Conservation (phyloP, 257 asterid species). For the Plectranthus barbatus region DNA sequence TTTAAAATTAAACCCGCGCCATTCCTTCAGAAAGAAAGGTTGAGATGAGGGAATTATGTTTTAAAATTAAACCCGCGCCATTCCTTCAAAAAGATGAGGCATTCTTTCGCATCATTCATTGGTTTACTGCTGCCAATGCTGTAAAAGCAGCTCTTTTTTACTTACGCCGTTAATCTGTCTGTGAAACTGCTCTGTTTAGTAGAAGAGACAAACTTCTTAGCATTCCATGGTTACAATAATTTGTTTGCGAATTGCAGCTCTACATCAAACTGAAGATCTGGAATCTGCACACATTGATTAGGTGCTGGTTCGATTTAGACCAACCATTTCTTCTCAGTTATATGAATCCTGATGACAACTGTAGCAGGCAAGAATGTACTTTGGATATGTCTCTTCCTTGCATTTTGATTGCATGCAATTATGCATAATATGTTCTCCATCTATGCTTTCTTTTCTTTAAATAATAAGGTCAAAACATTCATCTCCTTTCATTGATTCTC, state of each 20-base stretch:
- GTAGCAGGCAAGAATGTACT: slow-evolving; percentile 4
- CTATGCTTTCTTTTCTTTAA: neutral
- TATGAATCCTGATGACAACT: neutral
- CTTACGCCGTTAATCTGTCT: no score
- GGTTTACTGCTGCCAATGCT: slow-evolving; percentile 75
- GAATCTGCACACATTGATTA: slow-evolving; percentile 38
- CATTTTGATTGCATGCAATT: neutral
- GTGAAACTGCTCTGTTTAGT: neutral
- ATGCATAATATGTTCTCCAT: neutral
- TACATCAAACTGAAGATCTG: slow-evolving; percentile 69
- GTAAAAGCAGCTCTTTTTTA: no score
- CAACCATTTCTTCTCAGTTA: neutral
- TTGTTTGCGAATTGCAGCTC: slow-evolving; percentile 41
- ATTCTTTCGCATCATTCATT: slow-evolving; percentile 70
- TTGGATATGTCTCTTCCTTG: neutral
- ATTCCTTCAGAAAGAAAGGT: slow-evolving; percentile 57
- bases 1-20: no score
- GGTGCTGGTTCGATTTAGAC: slow-evolving; percentile 18
- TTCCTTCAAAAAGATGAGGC: slow-evolving; percentile 76
- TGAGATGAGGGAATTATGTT: slow-evolving; percentile 16
- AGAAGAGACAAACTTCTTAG: neutral
- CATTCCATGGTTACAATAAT: neutral
- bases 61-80: slow-evolving; percentile 45
- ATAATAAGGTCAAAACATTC: no score
- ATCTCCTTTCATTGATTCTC: neutral